Conservation (phyloP, 441 rosid genomes). For the Raphanus hybrid region DNA sequence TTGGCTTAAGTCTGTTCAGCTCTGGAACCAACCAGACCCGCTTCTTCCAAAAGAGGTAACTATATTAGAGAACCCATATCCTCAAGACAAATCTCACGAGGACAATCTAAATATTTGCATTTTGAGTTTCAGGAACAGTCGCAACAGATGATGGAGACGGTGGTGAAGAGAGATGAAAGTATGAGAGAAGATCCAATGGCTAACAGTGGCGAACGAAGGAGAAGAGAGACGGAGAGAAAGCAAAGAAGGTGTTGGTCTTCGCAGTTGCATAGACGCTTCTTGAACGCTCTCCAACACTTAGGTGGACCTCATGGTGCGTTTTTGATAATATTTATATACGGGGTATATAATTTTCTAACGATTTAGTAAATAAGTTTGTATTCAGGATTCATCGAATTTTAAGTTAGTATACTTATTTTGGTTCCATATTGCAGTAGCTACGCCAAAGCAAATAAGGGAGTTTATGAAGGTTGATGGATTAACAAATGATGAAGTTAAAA, state of each 20-base stretch:
- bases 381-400: slow-evolving; percentile 14
- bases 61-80: neutral
- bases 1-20: slow-evolving; percentile 96
- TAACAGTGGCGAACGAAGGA: slow-evolving; percentile 35
- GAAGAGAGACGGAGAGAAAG: slow-evolving; percentile 52
- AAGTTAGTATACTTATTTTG: neutral
- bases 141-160: slow-evolving; percentile 42
- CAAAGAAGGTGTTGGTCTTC: slow-evolving; percentile 90
- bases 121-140: slow-evolving; percentile 23
- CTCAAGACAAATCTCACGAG: neutral
- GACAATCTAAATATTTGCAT: slow-evolving; percentile 4
- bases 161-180: slow-evolving; percentile 63
- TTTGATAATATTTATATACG: neutral
- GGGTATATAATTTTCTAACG: neutral
- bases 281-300: slow-evolving; percentile 84
- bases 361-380: neutral
- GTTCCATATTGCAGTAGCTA: slow-evolving; percentile 62
- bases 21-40: slow-evolving; percentile 79
- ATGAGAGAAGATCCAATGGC: slow-evolving; percentile 38
- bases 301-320: slow-evolving; percentile 86
- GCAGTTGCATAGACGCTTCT: slow-evolving; percentile 80
- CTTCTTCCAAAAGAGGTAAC: slow-evolving; percentile 56
- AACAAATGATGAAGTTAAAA: slow-evolving; percentile 94
- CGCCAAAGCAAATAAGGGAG: slow-evolving; percentile 93
- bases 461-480: slow-evolving; percentile 95